Conservation (phyloP, 805 yeast species). For the Ogataea pilisensis region DNA sequence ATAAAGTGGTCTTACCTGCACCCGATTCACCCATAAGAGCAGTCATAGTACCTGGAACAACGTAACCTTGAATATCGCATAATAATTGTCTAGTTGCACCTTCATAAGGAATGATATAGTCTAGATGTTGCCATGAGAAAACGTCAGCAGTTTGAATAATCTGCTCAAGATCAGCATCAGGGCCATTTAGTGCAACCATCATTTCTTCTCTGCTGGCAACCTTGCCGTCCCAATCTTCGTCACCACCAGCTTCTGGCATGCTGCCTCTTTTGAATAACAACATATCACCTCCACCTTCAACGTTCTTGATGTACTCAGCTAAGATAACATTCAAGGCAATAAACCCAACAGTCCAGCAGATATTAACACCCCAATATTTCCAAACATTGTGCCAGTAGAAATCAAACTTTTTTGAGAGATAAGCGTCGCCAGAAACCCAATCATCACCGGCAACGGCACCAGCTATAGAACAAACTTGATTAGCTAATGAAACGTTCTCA, state of each 20-base stretch:
- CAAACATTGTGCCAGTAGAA: slow-evolving; percentile 39
- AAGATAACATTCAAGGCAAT: slow-evolving; percentile 22
- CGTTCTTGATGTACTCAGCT: slow-evolving; percentile 22
- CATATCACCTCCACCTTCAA: slow-evolving; percentile 28
- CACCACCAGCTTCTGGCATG: slow-evolving; percentile 25
- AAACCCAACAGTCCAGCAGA: slow-evolving; percentile 41
- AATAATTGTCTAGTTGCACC: slow-evolving; percentile 39
- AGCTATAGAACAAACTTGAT: slow-evolving; percentile 45
- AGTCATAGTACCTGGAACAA: slow-evolving; percentile 51
- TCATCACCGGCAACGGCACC: slow-evolving; percentile 39
- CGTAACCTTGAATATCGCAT: slow-evolving; percentile 40
- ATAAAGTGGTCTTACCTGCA: slow-evolving; percentile 57
- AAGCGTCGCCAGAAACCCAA: slow-evolving; percentile 33
- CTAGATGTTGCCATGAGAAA: slow-evolving; percentile 61
- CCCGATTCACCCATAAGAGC: slow-evolving; percentile 63
- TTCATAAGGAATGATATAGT: slow-evolving; percentile 50
- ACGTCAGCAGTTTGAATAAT: slow-evolving; percentile 33
- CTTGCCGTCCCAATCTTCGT: slow-evolving; percentile 40
- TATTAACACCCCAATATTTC: slow-evolving; percentile 45
- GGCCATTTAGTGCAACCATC: slow-evolving; percentile 22
- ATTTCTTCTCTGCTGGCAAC: slow-evolving; percentile 24
- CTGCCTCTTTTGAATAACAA: slow-evolving; percentile 42
- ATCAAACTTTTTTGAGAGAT: slow-evolving; percentile 31
- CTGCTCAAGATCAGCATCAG: slow-evolving; percentile 17
- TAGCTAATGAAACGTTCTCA: slow-evolving; percentile 35